phyloP scores from a whole-genome alignment of 768 basidiomycete genomes.

The Hortiboletus flavorubellus region DNA sequence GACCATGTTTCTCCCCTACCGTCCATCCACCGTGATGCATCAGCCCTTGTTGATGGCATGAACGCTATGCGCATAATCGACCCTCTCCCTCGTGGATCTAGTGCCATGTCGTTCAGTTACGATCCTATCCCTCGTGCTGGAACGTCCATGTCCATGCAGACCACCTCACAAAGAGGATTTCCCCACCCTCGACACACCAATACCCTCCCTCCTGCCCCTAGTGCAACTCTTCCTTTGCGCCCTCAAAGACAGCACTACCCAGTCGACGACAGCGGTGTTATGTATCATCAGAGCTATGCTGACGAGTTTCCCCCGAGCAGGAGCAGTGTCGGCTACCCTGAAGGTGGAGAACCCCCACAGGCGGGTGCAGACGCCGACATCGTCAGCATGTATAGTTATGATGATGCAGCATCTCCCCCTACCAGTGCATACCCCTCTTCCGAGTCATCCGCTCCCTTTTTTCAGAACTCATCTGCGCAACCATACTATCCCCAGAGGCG shows the following conservation, averaged over 20 bases:
- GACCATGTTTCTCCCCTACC: slow-evolving; percentile 29
- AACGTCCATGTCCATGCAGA: slow-evolving; percentile 55
- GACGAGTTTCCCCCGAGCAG: slow-evolving; percentile 20
- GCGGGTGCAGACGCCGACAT: slow-evolving; percentile 35
- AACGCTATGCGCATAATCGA: slow-evolving; percentile 52
- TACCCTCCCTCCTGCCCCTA: slow-evolving; percentile 37
- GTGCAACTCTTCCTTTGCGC: slow-evolving; percentile 20
- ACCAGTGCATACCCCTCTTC: slow-evolving; percentile 31
- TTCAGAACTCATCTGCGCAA: slow-evolving; percentile 20
- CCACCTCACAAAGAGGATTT: slow-evolving; percentile 28
- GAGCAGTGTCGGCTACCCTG: slow-evolving; percentile 28
- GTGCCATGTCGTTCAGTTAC: slow-evolving; percentile 23
- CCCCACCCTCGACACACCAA: slow-evolving; percentile 40
- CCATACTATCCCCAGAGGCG: slow-evolving; percentile 19
- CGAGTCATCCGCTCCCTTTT: slow-evolving; percentile 18
- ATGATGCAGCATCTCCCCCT: slow-evolving; percentile 31
- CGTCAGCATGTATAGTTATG: slow-evolving; percentile 37
- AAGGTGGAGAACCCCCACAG: slow-evolving; percentile 21
- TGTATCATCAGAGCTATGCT: slow-evolving; percentile 8
- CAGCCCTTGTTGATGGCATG: slow-evolving; percentile 48
- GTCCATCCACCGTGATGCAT: slow-evolving; percentile 39
- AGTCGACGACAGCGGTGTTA: slow-evolving; percentile 29
- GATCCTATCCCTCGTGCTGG: slow-evolving; percentile 55
- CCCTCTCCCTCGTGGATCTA: slow-evolving; percentile 31
- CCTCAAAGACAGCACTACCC: slow-evolving; percentile 28